Evolutionary conservation across 2,329 filamentous ascomycete genomes (phyloP), one percentile per base, ranked within the genome.

Genomic region (Trichoderma lentiforme): DNA sequence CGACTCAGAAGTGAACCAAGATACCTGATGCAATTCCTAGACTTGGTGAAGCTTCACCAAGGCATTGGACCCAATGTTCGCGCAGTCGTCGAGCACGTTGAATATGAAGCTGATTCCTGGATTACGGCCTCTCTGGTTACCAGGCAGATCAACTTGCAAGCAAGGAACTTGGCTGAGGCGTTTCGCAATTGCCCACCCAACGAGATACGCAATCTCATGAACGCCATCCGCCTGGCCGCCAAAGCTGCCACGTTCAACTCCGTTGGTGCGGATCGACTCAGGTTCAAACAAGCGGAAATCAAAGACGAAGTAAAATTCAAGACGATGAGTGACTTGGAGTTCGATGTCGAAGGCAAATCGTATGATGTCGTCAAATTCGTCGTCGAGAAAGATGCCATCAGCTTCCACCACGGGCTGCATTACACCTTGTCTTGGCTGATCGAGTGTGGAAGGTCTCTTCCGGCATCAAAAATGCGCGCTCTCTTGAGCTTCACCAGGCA

Each of bases 31-130:
- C 97, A 99, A 78, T 99, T 98, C 81, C 85, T 99, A 58, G 97
- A 99, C 79, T 86, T 99, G 18, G 94, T 97, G 74, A 98, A 98
- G 81, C 87, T 99, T 60, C 95, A 98, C 75, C 97, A 99, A 83
- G 95, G 96, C 32, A 98, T 99, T 71, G 98, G 95, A 76, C 96
- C 96, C 1, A 99, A 98, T 77, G 87, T 95, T 30, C 78, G 97
- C 73, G 96, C 95, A 3, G 89, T 98, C 26, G 94, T 95, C 18
- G 96, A 98, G 78, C 96, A 99, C 80, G 93, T 99, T 36, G 97
- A 99, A 81, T 99, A 98, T 79, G 96, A 99, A 82, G 97, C 95
- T 2, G 97, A 99, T 82, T 93, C 94, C 24, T 99, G 96, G 96
- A 98, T 99, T 68, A 97, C 93, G 72, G 95, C 96, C 4, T 97